Conservation (phyloP, 2,329 filamentous ascomycete genomes). For the Trichoderma sp. region DNA sequence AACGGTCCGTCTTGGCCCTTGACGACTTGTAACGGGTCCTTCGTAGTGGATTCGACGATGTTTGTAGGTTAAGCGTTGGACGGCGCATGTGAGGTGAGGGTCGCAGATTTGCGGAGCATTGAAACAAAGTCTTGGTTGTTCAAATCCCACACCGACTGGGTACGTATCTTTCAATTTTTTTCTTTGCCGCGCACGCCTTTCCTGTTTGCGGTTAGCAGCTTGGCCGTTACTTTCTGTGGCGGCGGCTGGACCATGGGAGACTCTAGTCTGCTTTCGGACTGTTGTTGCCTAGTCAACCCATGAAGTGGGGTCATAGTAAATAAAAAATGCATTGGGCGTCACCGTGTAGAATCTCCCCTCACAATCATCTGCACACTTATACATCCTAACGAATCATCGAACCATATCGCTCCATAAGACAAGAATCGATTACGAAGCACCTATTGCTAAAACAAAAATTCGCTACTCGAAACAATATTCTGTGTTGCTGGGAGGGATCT, state of each 20-base stretch:
- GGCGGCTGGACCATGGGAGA: conserved; percentile 34
- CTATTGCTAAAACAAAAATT: not conserved
- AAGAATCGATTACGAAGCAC: conserved; percentile 1
- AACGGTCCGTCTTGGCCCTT: not conserved
- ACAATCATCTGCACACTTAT: conserved; percentile 23
- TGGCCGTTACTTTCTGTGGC: conserved; percentile 31
- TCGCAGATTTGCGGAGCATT: conserved; percentile 28
- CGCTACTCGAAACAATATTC: conserved; percentile 46
- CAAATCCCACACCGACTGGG: conserved; percentile 25
- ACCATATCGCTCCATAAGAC: not conserved
- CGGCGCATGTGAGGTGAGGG: conserved; percentile 27
- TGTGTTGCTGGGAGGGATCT: not conserved
- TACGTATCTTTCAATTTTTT: conserved; percentile 23
- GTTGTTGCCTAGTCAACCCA: conserved; percentile 45
- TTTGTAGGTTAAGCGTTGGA: conserved; percentile 21
- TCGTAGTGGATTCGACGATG: conserved; percentile 20
- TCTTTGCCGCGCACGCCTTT: conserved; percentile 13
- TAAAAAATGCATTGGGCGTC: conserved; percentile 46
- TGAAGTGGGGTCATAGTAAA: conserved; percentile 49
- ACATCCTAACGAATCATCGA: conserved; percentile 5
- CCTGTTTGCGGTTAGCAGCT: not conserved
- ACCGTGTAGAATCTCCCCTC: conserved; percentile 33
- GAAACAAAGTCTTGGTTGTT: not conserved
- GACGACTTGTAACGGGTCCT: not conserved
- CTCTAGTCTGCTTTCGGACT: conserved; percentile 29